A percentile compares a stretch with the other conserved stretches of the same genome.
Evolutionary conservation across 139 green algal genomes (phyloP).

Genomic region (Chlorella ohadii): DNA sequence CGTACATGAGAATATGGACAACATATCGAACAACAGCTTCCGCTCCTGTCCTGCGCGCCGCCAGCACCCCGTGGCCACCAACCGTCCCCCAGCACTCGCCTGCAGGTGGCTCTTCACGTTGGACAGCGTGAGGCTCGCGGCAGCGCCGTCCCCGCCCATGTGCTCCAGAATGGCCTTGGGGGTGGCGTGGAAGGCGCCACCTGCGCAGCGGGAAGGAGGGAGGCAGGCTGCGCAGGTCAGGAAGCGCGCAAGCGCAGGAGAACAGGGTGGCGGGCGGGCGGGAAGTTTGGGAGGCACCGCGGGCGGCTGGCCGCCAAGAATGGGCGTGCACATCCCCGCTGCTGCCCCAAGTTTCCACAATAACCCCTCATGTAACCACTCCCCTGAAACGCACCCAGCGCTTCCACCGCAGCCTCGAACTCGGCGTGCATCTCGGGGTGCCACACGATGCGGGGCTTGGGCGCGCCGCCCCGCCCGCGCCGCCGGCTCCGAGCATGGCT

Average conservation of each 20-base stretch:
- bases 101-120: conserved; percentile 7
- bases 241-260: too few relatives aligned
- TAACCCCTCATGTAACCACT: too few relatives aligned
- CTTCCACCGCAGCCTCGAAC: neutral
- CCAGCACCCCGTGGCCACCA: too few relatives aligned
- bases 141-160: neutral
- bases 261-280: neutral
- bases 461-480: too few relatives aligned
- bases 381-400: neutral
- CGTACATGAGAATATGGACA: too few relatives aligned
- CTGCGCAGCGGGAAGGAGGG: neutral
- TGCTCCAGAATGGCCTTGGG: conserved; percentile 20
- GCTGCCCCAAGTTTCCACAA: too few relatives aligned
- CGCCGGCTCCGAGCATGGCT: too few relatives aligned
- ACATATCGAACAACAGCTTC: too few relatives aligned
- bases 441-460: conserved; percentile 2
- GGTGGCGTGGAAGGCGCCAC: conserved; percentile 12
- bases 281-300: neutral
- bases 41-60: too few relatives aligned
- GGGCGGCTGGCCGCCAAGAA: too few relatives aligned
- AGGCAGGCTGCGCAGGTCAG: neutral
- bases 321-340: too few relatives aligned
- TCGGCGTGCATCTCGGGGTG: neutral
- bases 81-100: too few relatives aligned
- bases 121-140: neutral